These are phyloP conservation scores for Suillus brevipes DNA, from an alignment of 768 basidiomycete species.

Conservation along the genomic window DNA sequence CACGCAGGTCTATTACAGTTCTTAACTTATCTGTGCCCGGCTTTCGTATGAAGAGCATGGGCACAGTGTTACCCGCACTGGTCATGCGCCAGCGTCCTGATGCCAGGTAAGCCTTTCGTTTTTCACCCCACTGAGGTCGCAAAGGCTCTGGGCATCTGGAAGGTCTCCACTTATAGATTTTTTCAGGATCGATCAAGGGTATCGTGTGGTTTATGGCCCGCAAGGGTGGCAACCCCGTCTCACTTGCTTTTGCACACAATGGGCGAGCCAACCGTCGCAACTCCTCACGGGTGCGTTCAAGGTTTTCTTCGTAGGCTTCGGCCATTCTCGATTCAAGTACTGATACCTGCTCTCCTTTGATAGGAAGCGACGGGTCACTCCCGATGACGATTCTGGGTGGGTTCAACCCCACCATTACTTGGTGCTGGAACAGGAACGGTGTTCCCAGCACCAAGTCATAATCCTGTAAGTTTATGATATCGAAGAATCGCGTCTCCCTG, in stretches of 20 bases:
- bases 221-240: slow-evolving; percentile 34
- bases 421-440: slow-evolving; percentile 37
- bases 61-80: slow-evolving; percentile 18
- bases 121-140: not conserved
- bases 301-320: not conserved
- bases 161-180: not conserved
- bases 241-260: not conserved
- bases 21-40: slow-evolving; percentile 33
- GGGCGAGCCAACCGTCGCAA: not conserved
- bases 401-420: slow-evolving; percentile 29
- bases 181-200: slow-evolving; percentile 33
- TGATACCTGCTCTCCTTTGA: not conserved
- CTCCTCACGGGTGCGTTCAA: not conserved
- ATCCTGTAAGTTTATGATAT: slow-evolving; percentile 11
- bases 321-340: not conserved
- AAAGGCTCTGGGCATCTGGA: not conserved
- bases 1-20: slow-evolving; percentile 35
- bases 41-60: slow-evolving; percentile 7
- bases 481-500: slow-evolving; percentile 25
- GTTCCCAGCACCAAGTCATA: slow-evolving; percentile 43
- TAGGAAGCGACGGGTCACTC: rapidly evolving
- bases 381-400: slow-evolving; percentile 17
- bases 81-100: slow-evolving; percentile 39
- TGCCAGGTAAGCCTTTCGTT: slow-evolving; percentile 21
- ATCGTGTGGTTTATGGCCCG: slow-evolving; percentile 43